Conservation (phyloP, 129 eudicot species). For the Rutidosis leptorrhynchoides region DNA sequence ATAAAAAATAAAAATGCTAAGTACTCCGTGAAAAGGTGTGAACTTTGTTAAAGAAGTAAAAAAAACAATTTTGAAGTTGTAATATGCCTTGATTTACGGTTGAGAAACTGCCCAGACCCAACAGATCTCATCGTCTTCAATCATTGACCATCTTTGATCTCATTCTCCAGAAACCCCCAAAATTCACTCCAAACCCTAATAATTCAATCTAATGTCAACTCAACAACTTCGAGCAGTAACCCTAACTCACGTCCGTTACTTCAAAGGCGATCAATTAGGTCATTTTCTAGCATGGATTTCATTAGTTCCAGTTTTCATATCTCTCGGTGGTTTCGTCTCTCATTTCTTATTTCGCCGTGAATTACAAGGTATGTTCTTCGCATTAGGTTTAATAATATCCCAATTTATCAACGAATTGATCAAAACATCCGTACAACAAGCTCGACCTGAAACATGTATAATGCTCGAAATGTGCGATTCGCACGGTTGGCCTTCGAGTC, state of each 20-base stretch:
- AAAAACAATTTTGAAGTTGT: no score
- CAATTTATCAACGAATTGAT: conserved; percentile 66
- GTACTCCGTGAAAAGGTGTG: no score
- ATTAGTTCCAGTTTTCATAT: conserved; percentile 70
- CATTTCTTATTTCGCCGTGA: conserved; percentile 88
- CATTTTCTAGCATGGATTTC: conserved; percentile 84
- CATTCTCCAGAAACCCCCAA: neutral
- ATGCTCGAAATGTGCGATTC: conserved; percentile 83
- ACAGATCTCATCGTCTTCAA: conserved; percentile 5
- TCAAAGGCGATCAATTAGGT: conserved; percentile 65
- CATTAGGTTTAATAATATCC: conserved; percentile 55
- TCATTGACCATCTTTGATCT: conserved; percentile 6
- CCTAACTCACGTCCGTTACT: conserved; percentile 83
- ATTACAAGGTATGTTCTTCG: conserved; percentile 75
- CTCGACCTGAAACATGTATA: conserved; percentile 79
- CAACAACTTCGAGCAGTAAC: conserved; percentile 55
- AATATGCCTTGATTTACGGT: conserved; percentile 8
- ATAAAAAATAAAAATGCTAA: no score
- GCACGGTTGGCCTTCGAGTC: conserved; percentile 97
- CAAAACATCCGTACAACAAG: conserved; percentile 55
- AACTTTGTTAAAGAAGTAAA: no score
- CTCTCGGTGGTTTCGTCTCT: conserved; percentile 73
- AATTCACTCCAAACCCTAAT: conserved; percentile 10
- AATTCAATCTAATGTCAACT: conserved; percentile 22
- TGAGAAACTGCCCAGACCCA: neutral